Conservation (phyloP, 169 alveolate genomes). For the Toxoplasma gondii region DNA sequence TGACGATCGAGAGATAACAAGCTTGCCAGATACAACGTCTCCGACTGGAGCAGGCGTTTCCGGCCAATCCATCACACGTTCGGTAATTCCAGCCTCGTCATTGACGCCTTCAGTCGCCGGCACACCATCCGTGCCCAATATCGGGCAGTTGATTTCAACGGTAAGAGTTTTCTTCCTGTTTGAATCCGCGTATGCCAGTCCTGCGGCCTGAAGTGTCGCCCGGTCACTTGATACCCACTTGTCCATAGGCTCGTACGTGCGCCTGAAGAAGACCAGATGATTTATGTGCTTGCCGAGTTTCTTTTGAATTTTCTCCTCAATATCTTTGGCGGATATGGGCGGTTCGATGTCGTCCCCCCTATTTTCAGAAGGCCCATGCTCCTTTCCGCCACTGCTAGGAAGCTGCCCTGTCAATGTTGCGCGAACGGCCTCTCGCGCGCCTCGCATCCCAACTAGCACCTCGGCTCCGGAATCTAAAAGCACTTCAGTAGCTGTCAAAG, state of each 20-base stretch:
- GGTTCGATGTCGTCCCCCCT: background rate
- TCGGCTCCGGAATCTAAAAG: background rate
- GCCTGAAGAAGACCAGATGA: constrained; percentile 13
- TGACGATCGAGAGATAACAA: background rate
- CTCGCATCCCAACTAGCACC: constrained; percentile 15
- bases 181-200: background rate
- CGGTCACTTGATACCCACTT: background rate
- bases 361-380: background rate
- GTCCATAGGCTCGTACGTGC: constrained; percentile 12
- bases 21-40: background rate
- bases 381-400: background rate
- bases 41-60: background rate
- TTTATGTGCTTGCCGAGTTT: background rate
- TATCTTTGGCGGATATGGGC: background rate
- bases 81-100: background rate
- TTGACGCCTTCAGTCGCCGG: background rate
- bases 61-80: background rate
- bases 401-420: background rate
- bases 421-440: background rate
- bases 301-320: constrained; percentile 1
- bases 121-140: background rate
- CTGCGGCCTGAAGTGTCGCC: background rate
- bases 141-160: constrained; percentile 8
- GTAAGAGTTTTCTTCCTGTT: background rate
- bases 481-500: background rate